Conservation (phyloP, 441 rosid genomes). For the Bruguiera hainesii region DNA sequence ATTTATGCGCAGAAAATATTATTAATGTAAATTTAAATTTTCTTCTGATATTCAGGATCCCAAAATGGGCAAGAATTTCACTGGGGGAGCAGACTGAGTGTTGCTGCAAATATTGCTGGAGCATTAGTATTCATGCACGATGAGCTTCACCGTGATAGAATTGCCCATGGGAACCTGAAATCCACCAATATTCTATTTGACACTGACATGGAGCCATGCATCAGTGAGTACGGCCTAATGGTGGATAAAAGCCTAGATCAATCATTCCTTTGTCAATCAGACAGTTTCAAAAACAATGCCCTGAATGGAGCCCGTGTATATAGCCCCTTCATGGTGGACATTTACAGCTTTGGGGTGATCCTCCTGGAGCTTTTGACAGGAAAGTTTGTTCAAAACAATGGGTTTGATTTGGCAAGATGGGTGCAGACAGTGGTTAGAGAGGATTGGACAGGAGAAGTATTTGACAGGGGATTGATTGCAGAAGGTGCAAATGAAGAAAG, state of each 20-base stretch:
- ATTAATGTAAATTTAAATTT: not conserved
- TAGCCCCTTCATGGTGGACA: constrained; percentile 33
- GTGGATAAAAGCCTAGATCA: constrained; percentile 30
- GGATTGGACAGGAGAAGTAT: constrained; percentile 66
- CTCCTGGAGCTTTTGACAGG: constrained; percentile 68
- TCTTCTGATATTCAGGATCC: constrained; percentile 34
- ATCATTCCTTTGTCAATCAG: constrained; percentile 18
- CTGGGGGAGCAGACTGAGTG: constrained; percentile 54
- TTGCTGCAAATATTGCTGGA: constrained; percentile 38
- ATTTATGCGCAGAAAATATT: no score
- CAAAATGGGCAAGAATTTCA: constrained; percentile 35
- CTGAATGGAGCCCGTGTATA: not conserved
- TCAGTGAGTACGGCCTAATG: constrained; percentile 60
- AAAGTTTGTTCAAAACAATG: constrained; percentile 40
- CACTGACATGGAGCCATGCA: constrained; percentile 45
- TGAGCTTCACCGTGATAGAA: constrained; percentile 39
- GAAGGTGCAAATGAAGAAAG: constrained; percentile 56
- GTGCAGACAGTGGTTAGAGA: constrained; percentile 56
- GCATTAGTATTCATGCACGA: constrained; percentile 47
- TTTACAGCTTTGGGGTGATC: constrained; percentile 46
- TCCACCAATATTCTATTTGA: constrained; percentile 53
- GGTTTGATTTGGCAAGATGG: constrained; percentile 48
- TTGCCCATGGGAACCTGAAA: constrained; percentile 65
- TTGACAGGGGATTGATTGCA: constrained; percentile 40
- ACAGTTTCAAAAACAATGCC: constrained; percentile 15